A percentile compares a stretch with the other conserved stretches of the same genome.
These are phyloP conservation scores for Trichoderma harzianum DNA, from an alignment of 2,329 filamentous ascomycete species.

Conservation along the genomic window DNA sequence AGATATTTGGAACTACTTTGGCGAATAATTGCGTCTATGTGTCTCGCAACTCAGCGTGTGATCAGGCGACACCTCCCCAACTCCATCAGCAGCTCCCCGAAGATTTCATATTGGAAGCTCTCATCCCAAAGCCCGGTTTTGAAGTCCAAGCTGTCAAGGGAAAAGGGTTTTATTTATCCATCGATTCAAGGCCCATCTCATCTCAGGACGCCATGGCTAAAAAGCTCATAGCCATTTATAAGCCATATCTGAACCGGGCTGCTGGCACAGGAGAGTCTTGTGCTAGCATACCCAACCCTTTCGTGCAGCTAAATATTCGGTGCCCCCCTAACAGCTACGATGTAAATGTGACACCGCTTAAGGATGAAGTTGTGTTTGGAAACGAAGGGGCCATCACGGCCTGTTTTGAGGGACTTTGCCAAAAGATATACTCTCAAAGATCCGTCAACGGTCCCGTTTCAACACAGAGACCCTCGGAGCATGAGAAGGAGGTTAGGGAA, in stretches of 20 bases:
- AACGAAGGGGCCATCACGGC: constrained; percentile 47
- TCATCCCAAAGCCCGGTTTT: constrained; percentile 53
- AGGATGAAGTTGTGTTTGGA: constrained; percentile 68
- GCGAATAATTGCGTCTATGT: constrained; percentile 51
- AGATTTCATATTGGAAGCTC: constrained; percentile 48
- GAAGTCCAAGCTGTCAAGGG: constrained; percentile 40
- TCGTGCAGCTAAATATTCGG: constrained; percentile 60
- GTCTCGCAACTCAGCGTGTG: neutral
- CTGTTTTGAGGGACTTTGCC: constrained; percentile 46
- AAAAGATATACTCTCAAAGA: constrained; percentile 34
- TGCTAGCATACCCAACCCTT: constrained; percentile 48
- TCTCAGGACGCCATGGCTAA: constrained; percentile 54
- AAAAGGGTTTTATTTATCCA: constrained; percentile 60
- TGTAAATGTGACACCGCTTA: constrained; percentile 66
- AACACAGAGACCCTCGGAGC: neutral
- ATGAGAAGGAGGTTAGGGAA: neutral
- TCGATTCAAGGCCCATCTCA: constrained; percentile 65
- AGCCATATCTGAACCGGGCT: constrained; percentile 42
- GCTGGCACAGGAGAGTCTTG: constrained; percentile 23
- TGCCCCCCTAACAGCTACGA: constrained; percentile 66
- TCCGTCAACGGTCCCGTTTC: neutral
- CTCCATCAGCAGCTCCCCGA: neutral
- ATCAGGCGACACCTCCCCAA: neutral
- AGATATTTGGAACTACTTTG: constrained; percentile 58
- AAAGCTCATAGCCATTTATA: constrained; percentile 54